Conservation (phyloP, 1,284 basidiomycete species). For the Cryptococcus hybrid region DNA sequence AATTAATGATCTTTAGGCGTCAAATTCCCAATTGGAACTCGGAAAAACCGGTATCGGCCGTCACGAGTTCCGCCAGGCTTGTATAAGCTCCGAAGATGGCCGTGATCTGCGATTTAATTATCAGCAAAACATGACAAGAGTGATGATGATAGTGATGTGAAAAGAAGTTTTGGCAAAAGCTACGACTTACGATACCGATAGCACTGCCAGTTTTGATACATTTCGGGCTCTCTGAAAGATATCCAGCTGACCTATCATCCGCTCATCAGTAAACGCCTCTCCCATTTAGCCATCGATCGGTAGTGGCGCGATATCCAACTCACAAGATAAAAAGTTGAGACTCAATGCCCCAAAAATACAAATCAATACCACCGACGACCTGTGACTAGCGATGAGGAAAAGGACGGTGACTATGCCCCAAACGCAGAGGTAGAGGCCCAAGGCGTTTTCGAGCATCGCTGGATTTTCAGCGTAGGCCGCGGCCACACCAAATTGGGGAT, state of each 20-base stretch:
- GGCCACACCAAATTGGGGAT: constrained; percentile 54
- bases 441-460: constrained; percentile 53
- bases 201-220: constrained; percentile 66
- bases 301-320: constrained; percentile 15
- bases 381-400: constrained; percentile 59
- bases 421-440: constrained; percentile 51
- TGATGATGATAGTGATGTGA: neutral
- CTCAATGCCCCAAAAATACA: constrained; percentile 71
- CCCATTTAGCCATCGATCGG: neutral
- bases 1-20: neutral
- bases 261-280: neutral
- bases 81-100: constrained; percentile 40
- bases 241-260: constrained; percentile 30
- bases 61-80: constrained; percentile 53
- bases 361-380: constrained; percentile 65
- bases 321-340: constrained; percentile 53
- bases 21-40: constrained; percentile 49
- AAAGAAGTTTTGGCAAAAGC: neutral
- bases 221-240: constrained; percentile 29
- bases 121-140: constrained; percentile 7
- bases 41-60: constrained; percentile 52
- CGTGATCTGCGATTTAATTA: neutral
- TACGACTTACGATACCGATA: constrained; percentile 57
- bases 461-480: constrained; percentile 39
- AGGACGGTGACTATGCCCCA: constrained; percentile 44